Percentiles rank a stretch among this genome's conserved stretches.
phyloP scores from a whole-genome alignment of 345 rosid genomes.

The Eucalyptus erythrocorys region DNA sequence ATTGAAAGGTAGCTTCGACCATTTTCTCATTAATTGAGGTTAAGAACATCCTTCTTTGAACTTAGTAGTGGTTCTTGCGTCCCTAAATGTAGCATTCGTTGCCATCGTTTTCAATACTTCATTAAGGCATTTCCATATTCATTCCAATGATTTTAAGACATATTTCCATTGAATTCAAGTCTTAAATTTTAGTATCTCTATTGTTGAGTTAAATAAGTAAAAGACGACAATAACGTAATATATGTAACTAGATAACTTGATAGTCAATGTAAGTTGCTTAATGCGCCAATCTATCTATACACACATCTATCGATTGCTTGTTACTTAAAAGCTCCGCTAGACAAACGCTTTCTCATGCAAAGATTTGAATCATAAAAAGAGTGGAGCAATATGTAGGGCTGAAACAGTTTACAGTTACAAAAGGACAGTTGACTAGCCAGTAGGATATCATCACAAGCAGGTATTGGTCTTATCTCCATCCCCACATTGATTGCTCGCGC shows the following conservation, averaged over 20 bases:
- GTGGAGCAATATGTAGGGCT: background rate
- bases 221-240: rapidly evolving
- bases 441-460: background rate
- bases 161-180: background rate
- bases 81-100: background rate
- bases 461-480: background rate
- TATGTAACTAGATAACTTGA: background rate
- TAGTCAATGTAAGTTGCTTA: background rate
- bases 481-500: background rate
- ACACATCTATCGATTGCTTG: background rate
- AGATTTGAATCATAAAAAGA: background rate
- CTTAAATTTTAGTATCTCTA: background rate
- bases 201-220: background rate
- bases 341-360: background rate
- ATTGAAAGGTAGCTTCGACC: background rate
- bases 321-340: background rate
- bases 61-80: background rate
- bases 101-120: background rate
- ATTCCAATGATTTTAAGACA: background rate
- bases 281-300: background rate
- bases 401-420: background rate
- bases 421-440: background rate
- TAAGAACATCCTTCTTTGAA: background rate
- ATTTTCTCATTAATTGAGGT: background rate
- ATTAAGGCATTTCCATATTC: background rate